Base-by-base conservation (phyloP, 2,329 filamentous ascomycete species). In the Ophiostoma ulmi region DNA sequence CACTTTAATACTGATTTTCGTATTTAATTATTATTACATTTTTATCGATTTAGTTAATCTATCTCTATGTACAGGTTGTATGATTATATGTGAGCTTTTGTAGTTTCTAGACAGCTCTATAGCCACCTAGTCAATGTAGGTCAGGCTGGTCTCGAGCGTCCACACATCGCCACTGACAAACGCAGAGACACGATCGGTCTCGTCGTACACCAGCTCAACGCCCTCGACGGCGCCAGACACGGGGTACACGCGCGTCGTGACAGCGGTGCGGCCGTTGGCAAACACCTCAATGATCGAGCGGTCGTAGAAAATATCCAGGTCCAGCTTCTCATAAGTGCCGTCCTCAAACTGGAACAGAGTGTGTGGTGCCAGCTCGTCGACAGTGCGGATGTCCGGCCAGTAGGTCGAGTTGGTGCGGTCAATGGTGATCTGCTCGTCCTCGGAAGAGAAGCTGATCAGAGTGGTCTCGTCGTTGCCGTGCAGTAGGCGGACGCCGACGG, bases 261-360 rank as follows among this genome's bases (percentile, higher is more conserved):
- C 78, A 2, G 78, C 80, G 17, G 78, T 81, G 13, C 82, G 76
- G 10, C 78, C 78, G 71, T 84, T 83, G 6, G 81, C 79, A 72
- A 83, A 84, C 0, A 83, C 78, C 72, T 84, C 82, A 2, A 84
- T 74, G 6, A 82, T 80, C 31, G 79, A 80, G 31, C 73, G 77
- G 70, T 84, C 82, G 67, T 79, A 80, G 74, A 80, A 81, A 0
- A 79, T 77, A 22, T 77, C 79, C n/a, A 84, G 75, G n/a, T 75
- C 76, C 0, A 84, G 76, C 1, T 75, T 73, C 72, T 83, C 80
- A 70, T 77, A 74, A 2, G 73, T 69, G 3, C 73, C 69, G 35
- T 73, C 73, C 10, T 68, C 36, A n/a, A 73, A 73, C 0, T 78
- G 79, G 74, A 85, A 84, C 0, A 85, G 78, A 0, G 83, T 85